Conservation (phyloP, 805 yeast species). For the Hanseniaspora meyeri region DNA sequence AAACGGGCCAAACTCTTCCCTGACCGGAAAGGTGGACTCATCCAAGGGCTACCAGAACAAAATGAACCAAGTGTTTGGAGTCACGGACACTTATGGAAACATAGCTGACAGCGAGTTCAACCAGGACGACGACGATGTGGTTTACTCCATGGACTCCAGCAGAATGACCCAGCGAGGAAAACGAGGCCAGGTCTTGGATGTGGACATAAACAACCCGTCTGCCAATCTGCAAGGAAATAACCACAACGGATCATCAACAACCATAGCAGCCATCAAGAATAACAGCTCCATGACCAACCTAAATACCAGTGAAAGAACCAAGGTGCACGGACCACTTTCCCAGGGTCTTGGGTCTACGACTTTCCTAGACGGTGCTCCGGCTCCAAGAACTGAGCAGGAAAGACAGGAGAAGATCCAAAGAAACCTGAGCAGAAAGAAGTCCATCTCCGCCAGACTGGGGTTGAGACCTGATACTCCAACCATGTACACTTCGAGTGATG, state of each 20-base stretch:
- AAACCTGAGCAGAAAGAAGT: slow-evolving; percentile 63
- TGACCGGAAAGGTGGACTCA: slow-evolving; percentile 49
- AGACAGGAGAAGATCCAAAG: slow-evolving; percentile 25
- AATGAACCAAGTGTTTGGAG: slow-evolving; percentile 69
- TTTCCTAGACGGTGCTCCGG: slow-evolving; percentile 93
- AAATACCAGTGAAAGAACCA: slow-evolving; percentile 56
- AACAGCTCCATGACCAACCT: slow-evolving; percentile 45
- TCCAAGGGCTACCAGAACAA: slow-evolving; percentile 44
- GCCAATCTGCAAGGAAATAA: slow-evolving; percentile 15
- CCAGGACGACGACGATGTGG: slow-evolving; percentile 35
- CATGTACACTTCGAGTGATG: slow-evolving; percentile 14
- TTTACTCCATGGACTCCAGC: slow-evolving; percentile 19
- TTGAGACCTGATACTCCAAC: slow-evolving; percentile 15
- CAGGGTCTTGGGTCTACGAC: slow-evolving; percentile 87
- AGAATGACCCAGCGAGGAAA: slow-evolving; percentile 17
- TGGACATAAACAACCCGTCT: background rate
- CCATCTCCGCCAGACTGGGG: slow-evolving; percentile 57
- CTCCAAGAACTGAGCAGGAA: slow-evolving; percentile 36
- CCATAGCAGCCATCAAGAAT: slow-evolving; percentile 37
- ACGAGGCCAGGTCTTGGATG: slow-evolving; percentile 5
- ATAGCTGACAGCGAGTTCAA: slow-evolving; percentile 30
- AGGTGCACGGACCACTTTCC: slow-evolving; percentile 74
- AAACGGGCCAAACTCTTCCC: slow-evolving; percentile 85
- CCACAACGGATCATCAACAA: slow-evolving; percentile 15
- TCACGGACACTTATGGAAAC: slow-evolving; percentile 25